phyloP scores from a whole-genome alignment of 441 rosid species.

The Raphanus hybrid region DNA sequence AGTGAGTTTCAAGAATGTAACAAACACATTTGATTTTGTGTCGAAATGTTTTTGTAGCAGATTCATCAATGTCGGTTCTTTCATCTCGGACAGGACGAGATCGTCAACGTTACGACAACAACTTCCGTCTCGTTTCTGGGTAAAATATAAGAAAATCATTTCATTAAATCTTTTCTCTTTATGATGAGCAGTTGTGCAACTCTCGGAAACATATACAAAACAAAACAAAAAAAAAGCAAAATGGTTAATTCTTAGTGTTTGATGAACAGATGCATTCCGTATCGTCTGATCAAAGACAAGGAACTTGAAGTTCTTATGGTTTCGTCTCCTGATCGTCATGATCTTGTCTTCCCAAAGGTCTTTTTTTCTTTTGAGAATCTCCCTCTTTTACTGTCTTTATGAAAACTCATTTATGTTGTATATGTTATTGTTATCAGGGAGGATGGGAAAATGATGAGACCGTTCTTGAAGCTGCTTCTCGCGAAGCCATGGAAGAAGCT shows the following conservation, averaged over 20 bases:
- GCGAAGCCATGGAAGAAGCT: constrained; percentile 94
- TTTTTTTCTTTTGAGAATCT: constrained; percentile 19
- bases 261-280: constrained; percentile 61
- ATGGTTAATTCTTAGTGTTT: background rate
- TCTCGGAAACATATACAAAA: background rate
- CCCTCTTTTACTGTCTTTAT: constrained; percentile 6
- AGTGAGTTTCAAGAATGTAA: constrained; percentile 14
- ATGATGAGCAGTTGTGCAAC: background rate
- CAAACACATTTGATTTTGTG: background rate
- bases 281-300: constrained; percentile 51
- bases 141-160: constrained; percentile 12
- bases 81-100: constrained; percentile 70
- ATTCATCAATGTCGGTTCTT: constrained; percentile 50
- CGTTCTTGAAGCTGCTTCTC: constrained; percentile 78
- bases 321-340: constrained; percentile 69
- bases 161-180: background rate
- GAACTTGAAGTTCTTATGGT: constrained; percentile 60
- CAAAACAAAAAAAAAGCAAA: background rate
- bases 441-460: constrained; percentile 98
- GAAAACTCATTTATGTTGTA: background rate
- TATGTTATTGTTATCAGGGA: constrained; percentile 51
- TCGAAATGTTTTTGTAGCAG: constrained; percentile 14
- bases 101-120: constrained; percentile 77
- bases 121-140: constrained; percentile 87
- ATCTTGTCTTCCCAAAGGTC: constrained; percentile 86